Base-by-base conservation (phyloP, 202 grass and related monocot genomes). In the Musa balbisiana region DNA sequence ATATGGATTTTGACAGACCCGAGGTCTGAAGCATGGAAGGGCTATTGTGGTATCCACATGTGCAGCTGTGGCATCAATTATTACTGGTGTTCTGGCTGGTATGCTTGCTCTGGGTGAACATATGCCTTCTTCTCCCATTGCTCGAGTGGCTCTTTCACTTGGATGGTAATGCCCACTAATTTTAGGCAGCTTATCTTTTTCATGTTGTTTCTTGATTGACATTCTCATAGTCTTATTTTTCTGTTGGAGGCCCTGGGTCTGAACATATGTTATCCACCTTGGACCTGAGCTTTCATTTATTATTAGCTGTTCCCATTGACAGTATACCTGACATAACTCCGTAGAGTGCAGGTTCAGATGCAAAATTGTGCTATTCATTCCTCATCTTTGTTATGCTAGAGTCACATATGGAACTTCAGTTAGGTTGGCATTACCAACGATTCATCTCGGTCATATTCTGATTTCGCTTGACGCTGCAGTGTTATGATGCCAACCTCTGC, bases 41-140 rank as follows among this genome's bases (percentile, higher is more conserved):
- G 91, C 95, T 80, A 99, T 99, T 80, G 91, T 99, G 79, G 91
- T 99, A 60, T 99, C 95, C 71, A 95, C 91, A 65, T 95, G 89
- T 78, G 87, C 91, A 55, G 90, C 95, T 64, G 95, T 99, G 50
- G 95, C 91, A 88, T 87, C 95, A 78, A 65, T 81, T 72, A 76
- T 92, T 12, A 89, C 90, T 82, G 88, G 86, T 79, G 93, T 97
- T 76, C 81, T 92, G 78, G 84, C 91, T 85, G 90, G 93, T 64
- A 92, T 97, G 93, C 53, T 92, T 89, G 90, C 90, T 53, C 82
- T 97, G 78, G 93, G 89, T 87, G 88, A 97, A 78, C 86, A 92
- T 75, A 85, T 97, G 59, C 93, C 93, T 71, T 84, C 77, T 80
- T 76, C 79, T 80, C 86, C 90, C 52, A 59, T 75, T 19, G 69